Evolutionary conservation across 23 red algal species (phyloP).

Genomic region (Pyropia yezoensis): DNA sequence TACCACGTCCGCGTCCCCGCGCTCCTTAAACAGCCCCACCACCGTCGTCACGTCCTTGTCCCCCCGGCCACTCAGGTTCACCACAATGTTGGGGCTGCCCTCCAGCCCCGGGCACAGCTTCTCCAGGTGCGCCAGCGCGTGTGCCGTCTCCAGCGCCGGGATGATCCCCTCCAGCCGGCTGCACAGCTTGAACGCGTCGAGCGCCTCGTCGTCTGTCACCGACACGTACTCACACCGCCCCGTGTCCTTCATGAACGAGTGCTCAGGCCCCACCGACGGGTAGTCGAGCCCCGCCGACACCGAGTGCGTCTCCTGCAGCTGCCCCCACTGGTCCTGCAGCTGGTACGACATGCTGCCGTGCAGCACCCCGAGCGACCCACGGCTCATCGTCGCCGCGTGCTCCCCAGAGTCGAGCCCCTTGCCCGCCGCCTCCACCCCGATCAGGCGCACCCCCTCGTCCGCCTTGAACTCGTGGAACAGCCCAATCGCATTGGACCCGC

Average conservation of each 20-base stretch:
- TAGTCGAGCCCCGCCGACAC: conserved; percentile 40
- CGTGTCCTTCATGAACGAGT: conserved; percentile 34
- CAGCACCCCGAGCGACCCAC: conserved; percentile 30
- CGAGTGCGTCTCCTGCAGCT: conserved; percentile 40
- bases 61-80: conserved; percentile 27
- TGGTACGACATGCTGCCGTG: conserved; percentile 47
- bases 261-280: conserved; percentile 46
- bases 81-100: conserved; percentile 24
- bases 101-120: conserved; percentile 8
- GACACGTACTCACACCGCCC: conserved; percentile 25
- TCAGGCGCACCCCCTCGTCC: conserved; percentile 19
- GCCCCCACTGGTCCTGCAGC: conserved; percentile 27
- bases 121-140: conserved; percentile 22
- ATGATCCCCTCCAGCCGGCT: conserved; percentile 35
- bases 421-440: conserved; percentile 50
- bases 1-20: conserved; percentile 35
- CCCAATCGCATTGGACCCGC: conserved; percentile 41
- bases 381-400: conserved; percentile 30
- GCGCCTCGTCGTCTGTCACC: conserved; percentile 30
- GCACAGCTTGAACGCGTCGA: conserved; percentile 35
- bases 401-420: conserved; percentile 1
- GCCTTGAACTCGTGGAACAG: conserved; percentile 39
- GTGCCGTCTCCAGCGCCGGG: conserved; percentile 38
- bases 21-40: conserved; percentile 28
- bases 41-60: conserved; percentile 47